Evolutionary conservation across 176 grass and related monocot genomes (phyloP).

Genomic region (Avena eriantha): DNA sequence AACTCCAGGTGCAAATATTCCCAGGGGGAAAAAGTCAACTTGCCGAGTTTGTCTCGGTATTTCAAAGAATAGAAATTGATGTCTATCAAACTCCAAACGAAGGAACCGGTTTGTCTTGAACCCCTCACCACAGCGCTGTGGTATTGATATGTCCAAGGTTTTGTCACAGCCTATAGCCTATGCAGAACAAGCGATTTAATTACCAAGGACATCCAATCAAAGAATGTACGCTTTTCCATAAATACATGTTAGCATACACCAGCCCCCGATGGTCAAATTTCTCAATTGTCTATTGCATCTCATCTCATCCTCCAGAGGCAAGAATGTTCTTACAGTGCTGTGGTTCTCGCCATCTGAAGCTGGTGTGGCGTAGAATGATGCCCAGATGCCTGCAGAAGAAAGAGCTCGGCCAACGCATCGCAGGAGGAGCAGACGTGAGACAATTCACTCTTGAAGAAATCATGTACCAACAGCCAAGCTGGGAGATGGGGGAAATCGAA

Average conservation of each 20-base stretch:
- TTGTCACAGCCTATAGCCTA: slow-evolving; percentile 6
- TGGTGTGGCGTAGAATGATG: slow-evolving; percentile 32
- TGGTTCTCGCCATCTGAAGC: slow-evolving; percentile 22
- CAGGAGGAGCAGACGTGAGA: neutral
- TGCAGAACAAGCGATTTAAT: slow-evolving; percentile 33
- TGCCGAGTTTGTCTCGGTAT: neutral
- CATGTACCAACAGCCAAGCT: slow-evolving; percentile 36
- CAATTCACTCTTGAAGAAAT: slow-evolving; percentile 43
- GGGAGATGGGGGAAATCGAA: slow-evolving; percentile 11
- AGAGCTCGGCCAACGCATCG: neutral
- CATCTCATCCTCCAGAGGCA: neutral
- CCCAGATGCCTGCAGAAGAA: slow-evolving; percentile 38
- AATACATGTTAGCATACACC: slow-evolving; percentile 2
- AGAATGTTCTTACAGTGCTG: slow-evolving; percentile 38
- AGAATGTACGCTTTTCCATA: slow-evolving; percentile 2
- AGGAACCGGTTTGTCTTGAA: slow-evolving; percentile 18
- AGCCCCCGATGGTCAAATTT: neutral
- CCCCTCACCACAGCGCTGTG: slow-evolving; percentile 15
- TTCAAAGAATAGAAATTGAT: neutral
- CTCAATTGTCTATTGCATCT: neutral
- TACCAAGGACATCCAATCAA: slow-evolving; percentile 29
- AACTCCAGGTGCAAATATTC: neutral
- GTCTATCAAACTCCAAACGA: slow-evolving; percentile 24
- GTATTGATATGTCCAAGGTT: slow-evolving; percentile 32
- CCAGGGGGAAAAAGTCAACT: neutral